Conservation (phyloP, 768 basidiomycete species). For the Mycena metata region DNA sequence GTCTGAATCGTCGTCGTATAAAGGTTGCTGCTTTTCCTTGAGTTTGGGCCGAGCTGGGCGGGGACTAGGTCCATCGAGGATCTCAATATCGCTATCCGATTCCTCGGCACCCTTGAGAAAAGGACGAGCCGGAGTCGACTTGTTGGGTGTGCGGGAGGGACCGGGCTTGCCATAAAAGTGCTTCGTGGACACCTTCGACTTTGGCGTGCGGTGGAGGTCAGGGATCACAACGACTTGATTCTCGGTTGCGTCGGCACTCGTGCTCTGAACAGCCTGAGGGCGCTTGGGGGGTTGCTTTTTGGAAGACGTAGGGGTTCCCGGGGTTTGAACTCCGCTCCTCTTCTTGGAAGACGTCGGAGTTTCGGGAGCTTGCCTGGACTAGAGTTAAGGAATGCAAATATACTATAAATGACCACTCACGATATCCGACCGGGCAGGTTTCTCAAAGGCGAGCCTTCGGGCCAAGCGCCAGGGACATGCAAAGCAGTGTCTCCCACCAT, state of each 20-base stretch:
- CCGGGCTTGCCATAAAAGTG: constrained; percentile 8
- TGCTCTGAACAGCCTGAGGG: constrained; percentile 8
- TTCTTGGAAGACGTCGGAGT: constrained; percentile 16
- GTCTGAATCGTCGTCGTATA: constrained; percentile 49
- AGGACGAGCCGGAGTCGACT: constrained; percentile 36
- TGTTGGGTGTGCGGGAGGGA: not conserved
- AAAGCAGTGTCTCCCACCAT: not conserved
- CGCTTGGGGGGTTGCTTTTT: not conserved
- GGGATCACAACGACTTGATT: constrained; percentile 16
- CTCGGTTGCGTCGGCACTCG: constrained; percentile 2
- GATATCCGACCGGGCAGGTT: not conserved
- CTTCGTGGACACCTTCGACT: not conserved
- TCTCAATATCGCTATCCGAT: constrained; percentile 42
- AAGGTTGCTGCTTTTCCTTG: constrained; percentile 31
- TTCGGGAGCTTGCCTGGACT: constrained; percentile 1
- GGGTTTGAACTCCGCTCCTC: not conserved
- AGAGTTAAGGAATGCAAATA: not conserved
- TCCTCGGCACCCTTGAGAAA: constrained; percentile 47
- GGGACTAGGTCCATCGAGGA: constrained; percentile 37
- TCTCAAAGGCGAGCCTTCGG: not conserved
- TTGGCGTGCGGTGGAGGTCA: constrained; percentile 6
- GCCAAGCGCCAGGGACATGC: constrained; percentile 26
- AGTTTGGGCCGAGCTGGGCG: constrained; percentile 21
- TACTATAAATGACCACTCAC: not conserved
- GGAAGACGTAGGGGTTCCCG: constrained; percentile 10